Evolutionary conservation across 306 rosid species (phyloP).

Genomic region (Casuarina cunninghamiana): DNA sequence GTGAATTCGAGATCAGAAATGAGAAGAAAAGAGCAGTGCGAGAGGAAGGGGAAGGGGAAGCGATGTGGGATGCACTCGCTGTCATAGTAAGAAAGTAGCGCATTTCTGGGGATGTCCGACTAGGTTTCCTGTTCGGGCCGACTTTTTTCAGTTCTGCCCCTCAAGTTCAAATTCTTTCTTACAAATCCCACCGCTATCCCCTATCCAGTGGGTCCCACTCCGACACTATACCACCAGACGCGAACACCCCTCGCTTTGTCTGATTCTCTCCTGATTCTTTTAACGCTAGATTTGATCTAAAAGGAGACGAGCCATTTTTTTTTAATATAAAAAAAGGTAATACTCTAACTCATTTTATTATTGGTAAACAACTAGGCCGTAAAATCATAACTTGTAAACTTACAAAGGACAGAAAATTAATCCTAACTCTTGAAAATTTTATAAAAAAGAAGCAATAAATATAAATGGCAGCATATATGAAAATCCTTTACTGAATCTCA

Average conservation of each 20-base stretch:
- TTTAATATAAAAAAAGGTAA: no score
- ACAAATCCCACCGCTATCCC: slow-evolving; percentile 82
- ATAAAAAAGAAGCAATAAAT: no score
- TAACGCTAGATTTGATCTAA: no score
- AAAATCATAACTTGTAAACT: no score
- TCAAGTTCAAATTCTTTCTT: slow-evolving; percentile 46
- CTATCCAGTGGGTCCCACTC: background rate
- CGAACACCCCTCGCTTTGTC: slow-evolving; percentile 11
- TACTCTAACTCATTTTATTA: no score
- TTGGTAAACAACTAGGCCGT: no score
- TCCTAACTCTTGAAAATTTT: no score
- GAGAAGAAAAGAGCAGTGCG: background rate
- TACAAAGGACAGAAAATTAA: no score
- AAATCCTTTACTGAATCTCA: no score
- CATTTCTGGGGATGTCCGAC: background rate
- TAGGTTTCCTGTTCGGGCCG: slow-evolving; percentile 1
- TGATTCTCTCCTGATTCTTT: no score
- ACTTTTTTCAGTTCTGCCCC: background rate
- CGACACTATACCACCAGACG: slow-evolving; percentile 5
- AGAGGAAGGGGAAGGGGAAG: background rate
- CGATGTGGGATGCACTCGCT: background rate
- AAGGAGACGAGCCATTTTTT: no score
- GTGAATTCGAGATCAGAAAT: background rate
- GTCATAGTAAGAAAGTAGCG: background rate
- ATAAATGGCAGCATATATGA: no score